phyloP scores from a whole-genome alignment of 2,329 filamentous ascomycete genomes.

The Ceratocystis variospora region DNA sequence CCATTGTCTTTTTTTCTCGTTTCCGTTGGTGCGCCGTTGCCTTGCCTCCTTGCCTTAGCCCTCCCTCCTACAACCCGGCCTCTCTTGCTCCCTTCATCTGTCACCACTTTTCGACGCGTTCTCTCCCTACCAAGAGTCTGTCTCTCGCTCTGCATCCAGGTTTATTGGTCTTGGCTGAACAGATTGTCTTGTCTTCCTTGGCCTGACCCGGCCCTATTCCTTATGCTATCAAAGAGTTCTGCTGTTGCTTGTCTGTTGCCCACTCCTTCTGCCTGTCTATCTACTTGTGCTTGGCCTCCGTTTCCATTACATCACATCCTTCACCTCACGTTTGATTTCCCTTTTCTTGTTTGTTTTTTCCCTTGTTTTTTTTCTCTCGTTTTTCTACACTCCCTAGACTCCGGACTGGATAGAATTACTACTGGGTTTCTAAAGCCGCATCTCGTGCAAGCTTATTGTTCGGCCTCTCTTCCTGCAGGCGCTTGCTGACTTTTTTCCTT shows the following conservation, averaged over 20 bases:
- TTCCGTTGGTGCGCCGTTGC: slow-evolving; percentile 5
- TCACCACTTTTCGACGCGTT: slow-evolving; percentile 3
- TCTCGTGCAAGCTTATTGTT: not conserved
- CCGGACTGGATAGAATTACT: not conserved
- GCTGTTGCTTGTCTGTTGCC: too few relatives aligned
- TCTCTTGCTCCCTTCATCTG: slow-evolving; percentile 1
- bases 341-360: not conserved
- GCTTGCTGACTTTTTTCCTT: not conserved
- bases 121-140: not conserved
- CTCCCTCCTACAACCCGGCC: not conserved
- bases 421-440: not conserved
- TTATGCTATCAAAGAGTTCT: too few relatives aligned
- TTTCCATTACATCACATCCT: not conserved
- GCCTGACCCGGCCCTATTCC: not conserved
- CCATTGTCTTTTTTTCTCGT: not conserved
- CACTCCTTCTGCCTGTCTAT: too few relatives aligned
- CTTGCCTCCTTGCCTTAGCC: not conserved
- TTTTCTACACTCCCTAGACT: not conserved
- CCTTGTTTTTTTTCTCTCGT: not conserved
- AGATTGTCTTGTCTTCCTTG: not conserved
- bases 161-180: slow-evolving; percentile 4
- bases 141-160: not conserved
- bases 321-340: not conserved
- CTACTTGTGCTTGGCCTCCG: not conserved
- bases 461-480: not conserved